phyloP scores from a whole-genome alignment of 129 eudicot species.

The Flaveria linearis region DNA sequence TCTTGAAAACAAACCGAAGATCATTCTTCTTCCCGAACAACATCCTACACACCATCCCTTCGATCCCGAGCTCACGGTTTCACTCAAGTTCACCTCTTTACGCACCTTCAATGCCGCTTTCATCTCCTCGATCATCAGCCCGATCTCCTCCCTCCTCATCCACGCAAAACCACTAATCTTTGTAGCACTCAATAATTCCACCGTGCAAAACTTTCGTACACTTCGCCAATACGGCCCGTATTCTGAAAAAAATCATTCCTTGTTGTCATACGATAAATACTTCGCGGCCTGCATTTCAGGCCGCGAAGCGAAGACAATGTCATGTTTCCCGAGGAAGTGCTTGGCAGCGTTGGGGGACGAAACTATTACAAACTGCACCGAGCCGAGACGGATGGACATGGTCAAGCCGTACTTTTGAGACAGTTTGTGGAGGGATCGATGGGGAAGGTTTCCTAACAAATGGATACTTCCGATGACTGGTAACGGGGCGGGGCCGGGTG shows the following conservation, averaged over 20 bases:
- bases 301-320: neutral
- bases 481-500: slow-evolving; percentile 14
- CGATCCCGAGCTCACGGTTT: neutral
- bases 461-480: slow-evolving; percentile 10
- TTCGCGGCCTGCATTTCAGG: neutral
- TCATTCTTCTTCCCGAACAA: slow-evolving; percentile 1
- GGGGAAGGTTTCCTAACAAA: slow-evolving; percentile 11
- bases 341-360: neutral
- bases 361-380: neutral
- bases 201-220: neutral
- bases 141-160: slow-evolving; percentile 16
- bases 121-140: slow-evolving; percentile 6
- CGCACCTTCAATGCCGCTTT: neutral
- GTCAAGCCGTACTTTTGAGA: slow-evolving; percentile 3
- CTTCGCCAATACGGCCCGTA: slow-evolving; percentile 11
- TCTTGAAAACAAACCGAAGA: slow-evolving; percentile 2
- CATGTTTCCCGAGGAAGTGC: neutral
- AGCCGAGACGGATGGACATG: slow-evolving; percentile 1
- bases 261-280: slow-evolving; percentile 6
- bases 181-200: neutral
- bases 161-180: neutral
- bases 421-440: slow-evolving; percentile 4
- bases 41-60: slow-evolving; percentile 16
- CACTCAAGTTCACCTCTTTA: slow-evolving; percentile 13
- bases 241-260: neutral